Percentiles rank a stretch among this genome's conserved stretches.
phyloP scores from a whole-genome alignment of 2,329 filamentous ascomycete genomes.

The Huntiella savannae region DNA sequence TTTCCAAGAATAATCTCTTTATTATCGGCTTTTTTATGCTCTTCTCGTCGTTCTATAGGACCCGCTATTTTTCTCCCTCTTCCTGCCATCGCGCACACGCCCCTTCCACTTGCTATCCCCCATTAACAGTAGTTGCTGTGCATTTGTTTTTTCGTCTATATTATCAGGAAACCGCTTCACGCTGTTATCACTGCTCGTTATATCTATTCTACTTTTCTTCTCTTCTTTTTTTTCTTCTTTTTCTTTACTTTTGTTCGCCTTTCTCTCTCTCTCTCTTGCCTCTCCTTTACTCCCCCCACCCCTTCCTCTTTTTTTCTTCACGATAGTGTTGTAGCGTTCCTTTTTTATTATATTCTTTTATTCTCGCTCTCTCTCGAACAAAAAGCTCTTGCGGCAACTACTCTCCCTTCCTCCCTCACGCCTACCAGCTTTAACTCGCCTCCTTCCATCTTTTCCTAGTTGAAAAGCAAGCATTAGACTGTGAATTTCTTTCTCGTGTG shows the following conservation, averaged over 20 bases:
- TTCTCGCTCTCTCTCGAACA: conserved; percentile 3
- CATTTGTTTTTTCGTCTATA: conserved; percentile 6
- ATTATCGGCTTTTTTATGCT: too few species aligned
- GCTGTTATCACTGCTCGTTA: conserved; percentile 15
- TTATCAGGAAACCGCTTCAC: conserved; percentile 7
- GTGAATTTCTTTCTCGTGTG: conserved; percentile 14
- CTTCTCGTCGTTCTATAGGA: too few species aligned
- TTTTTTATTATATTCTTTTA: conserved; percentile 15
- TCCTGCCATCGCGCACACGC: neutral
- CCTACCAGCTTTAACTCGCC: too few species aligned
- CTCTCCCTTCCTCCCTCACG: too few species aligned
- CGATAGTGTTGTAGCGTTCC: conserved; percentile 8
- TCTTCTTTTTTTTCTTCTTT: conserved; percentile 15
- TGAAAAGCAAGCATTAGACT: conserved; percentile 13
- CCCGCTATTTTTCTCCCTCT: neutral
- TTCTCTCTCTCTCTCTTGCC: neutral
- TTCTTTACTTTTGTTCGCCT: conserved; percentile 15
- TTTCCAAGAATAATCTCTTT: neutral
- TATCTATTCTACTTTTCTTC: conserved; percentile 11
- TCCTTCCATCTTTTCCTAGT: conserved; percentile 16
- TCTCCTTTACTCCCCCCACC: neutral
- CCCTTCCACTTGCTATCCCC: conserved; percentile 1
- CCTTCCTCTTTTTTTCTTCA: too few species aligned
- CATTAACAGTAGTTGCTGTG: neutral
- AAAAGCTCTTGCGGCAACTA: too few species aligned